Evolutionary conservation across 192 early-diverging fungal species (phyloP).

Genomic region (Coemansia sp.): DNA sequence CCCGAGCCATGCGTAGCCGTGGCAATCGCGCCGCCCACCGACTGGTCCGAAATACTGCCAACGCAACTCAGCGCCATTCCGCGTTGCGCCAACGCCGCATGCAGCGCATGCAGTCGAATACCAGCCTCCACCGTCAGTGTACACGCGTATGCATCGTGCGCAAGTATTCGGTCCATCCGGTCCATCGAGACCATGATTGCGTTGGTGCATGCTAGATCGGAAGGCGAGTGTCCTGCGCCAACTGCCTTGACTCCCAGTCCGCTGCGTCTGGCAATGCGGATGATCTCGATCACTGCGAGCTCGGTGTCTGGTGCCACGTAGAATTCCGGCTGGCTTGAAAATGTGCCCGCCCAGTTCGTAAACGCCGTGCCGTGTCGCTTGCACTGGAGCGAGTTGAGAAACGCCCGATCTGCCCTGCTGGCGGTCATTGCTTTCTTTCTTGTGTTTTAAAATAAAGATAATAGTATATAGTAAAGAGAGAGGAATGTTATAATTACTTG

Average conservation of each 20-base stretch:
- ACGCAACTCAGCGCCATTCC: slow-evolving; percentile 67
- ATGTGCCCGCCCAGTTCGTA: slow-evolving; percentile 71
- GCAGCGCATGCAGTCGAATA: slow-evolving; percentile 63
- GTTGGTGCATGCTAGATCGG: slow-evolving; percentile 67
- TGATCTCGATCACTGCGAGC: slow-evolving; percentile 61
- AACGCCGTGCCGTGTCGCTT: slow-evolving; percentile 33
- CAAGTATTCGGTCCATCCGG: slow-evolving; percentile 59
- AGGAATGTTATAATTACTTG: not conserved
- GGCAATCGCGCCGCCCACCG: slow-evolving; percentile 68
- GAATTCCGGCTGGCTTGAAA: slow-evolving; percentile 57
- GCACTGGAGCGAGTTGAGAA: slow-evolving; percentile 25
- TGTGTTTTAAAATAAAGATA: not conserved
- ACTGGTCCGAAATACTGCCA: slow-evolving; percentile 76
- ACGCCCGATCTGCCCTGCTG: slow-evolving; percentile 12
- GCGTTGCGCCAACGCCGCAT: slow-evolving; percentile 57
- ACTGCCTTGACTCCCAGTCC: slow-evolving; percentile 62
- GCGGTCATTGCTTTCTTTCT: not conserved
- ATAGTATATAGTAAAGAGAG: not conserved
- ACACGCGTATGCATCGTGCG: slow-evolving; percentile 47
- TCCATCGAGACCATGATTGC: slow-evolving; percentile 71
- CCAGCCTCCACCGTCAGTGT: slow-evolving; percentile 67
- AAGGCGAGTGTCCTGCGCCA: slow-evolving; percentile 75
- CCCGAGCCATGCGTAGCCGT: slow-evolving; percentile 77
- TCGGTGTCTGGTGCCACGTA: slow-evolving; percentile 65
- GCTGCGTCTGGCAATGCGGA: slow-evolving; percentile 29